phyloP scores from a whole-genome alignment of 345 rosid genomes.

The Eucalyptus leucophloia region DNA sequence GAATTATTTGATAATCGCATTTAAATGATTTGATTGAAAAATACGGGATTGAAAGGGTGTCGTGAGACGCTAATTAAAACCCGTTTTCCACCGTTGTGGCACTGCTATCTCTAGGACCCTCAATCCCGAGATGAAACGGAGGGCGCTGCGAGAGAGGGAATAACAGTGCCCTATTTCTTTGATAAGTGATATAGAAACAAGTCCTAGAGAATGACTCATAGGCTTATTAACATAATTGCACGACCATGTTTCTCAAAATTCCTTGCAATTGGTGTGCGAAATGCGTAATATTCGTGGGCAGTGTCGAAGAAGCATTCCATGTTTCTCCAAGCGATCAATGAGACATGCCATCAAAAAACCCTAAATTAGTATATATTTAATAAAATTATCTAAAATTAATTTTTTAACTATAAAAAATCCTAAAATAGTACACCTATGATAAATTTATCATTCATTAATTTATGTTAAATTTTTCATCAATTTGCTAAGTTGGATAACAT shows the following conservation, averaged over 20 bases:
- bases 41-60: neutral
- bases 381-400: too few species aligned
- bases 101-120: neutral
- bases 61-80: neutral
- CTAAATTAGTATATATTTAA: too few species aligned
- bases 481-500: too few species aligned
- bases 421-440: fast-evolving
- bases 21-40: neutral
- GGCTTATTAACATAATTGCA: neutral
- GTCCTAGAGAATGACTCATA: neutral
- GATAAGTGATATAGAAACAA: neutral
- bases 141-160: neutral
- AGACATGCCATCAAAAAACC: neutral
- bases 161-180: neutral
- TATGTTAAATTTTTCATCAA: too few species aligned
- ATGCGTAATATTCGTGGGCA: neutral
- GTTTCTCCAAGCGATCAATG: neutral
- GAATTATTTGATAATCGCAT: neutral
- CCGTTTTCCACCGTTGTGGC: neutral
- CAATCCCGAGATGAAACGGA: neutral
- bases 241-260: neutral
- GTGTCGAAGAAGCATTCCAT: neutral
- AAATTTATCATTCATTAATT: too few species aligned
- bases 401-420: too few species aligned
- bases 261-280: neutral